Percentiles rank a stretch among this genome's conserved stretches.
These are phyloP conservation scores for Nigrospora osmanthi DNA, from an alignment of 2,329 filamentous ascomycete species.

Conservation along the genomic window DNA sequence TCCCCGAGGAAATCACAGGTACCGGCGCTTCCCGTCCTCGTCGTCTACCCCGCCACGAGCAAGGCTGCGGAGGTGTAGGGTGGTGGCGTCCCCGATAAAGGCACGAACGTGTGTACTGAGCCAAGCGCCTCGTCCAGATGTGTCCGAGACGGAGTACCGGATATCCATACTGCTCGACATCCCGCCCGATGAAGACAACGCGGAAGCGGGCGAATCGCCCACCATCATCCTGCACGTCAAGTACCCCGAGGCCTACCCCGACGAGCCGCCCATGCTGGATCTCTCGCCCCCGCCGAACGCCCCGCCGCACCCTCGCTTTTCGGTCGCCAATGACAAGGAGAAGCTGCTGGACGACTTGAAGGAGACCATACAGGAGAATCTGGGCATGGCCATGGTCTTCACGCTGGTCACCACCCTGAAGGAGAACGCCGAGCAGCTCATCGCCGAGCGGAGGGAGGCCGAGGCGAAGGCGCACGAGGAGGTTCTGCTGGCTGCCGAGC, in stretches of 20 bases:
- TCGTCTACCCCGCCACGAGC: background rate
- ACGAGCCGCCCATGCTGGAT: constrained; percentile 76
- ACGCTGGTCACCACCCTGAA: constrained; percentile 82
- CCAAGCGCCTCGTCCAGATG: constrained; percentile 45
- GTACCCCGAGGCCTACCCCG: constrained; percentile 87
- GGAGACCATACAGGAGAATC: constrained; percentile 78
- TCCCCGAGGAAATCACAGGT: constrained; percentile 96
- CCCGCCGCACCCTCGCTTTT: constrained; percentile 64
- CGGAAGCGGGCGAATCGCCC: constrained; percentile 55
- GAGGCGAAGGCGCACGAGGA: constrained; percentile 52
- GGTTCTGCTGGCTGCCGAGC: constrained; percentile 53
- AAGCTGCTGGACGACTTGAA: constrained; percentile 62
- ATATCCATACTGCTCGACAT: constrained; percentile 81
- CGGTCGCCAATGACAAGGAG: constrained; percentile 72
- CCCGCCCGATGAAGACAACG: constrained; percentile 46
- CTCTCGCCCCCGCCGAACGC: constrained; percentile 66
- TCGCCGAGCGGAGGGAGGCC: constrained; percentile 63
- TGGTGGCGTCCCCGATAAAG: background rate
- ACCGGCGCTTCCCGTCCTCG: constrained; percentile 9
- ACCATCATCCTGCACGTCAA: constrained; percentile 75
- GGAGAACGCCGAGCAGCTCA: constrained; percentile 80
- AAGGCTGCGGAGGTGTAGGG: too few species aligned
- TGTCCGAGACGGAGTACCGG: constrained; percentile 83
- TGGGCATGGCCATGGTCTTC: constrained; percentile 98
- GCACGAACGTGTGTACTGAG: background rate